A percentile compares a stretch with the other conserved stretches of the same genome.
Conservation (phyloP, 2,329 filamentous ascomycete species). For the Trichoderma harzianum region DNA sequence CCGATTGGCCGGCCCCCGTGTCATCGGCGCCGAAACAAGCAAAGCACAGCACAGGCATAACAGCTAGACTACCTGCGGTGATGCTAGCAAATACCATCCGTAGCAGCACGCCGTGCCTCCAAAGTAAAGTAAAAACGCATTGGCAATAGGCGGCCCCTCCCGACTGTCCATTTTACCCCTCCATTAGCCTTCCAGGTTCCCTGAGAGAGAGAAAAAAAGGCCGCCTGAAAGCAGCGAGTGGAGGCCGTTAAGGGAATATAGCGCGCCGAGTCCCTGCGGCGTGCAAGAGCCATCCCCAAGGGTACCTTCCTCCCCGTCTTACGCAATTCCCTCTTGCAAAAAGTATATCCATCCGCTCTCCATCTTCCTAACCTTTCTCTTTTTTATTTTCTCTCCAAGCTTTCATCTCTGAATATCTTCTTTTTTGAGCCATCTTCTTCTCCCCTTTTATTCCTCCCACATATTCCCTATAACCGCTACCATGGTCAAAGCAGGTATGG, state of each 20-base stretch:
- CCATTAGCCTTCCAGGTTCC: background rate
- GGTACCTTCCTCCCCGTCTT: background rate
- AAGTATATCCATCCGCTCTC: background rate
- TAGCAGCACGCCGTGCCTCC: background rate
- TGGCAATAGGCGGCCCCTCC: background rate
- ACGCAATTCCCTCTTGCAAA: conserved; percentile 2
- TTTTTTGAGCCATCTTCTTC: background rate
- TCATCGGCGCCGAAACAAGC: background rate
- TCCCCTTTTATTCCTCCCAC: background rate
- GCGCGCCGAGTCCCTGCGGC: background rate
- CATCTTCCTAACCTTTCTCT: background rate
- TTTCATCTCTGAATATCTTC: background rate
- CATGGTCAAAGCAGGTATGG: conserved; percentile 21
- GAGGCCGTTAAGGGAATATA: background rate
- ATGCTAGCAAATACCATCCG: background rate
- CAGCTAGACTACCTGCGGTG: background rate
- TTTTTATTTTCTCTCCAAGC: background rate
- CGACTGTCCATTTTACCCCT: background rate
- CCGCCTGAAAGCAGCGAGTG: background rate
- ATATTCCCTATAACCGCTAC: conserved; percentile 5
- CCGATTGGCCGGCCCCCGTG: background rate
- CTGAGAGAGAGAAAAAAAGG: background rate
- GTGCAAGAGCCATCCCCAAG: conserved; percentile 1
- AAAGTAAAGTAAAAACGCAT: background rate
- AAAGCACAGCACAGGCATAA: background rate